These are phyloP conservation scores for Colletotrichum sp. DNA, from an alignment of 2,329 filamentous ascomycete genomes.

Conservation along the genomic window DNA sequence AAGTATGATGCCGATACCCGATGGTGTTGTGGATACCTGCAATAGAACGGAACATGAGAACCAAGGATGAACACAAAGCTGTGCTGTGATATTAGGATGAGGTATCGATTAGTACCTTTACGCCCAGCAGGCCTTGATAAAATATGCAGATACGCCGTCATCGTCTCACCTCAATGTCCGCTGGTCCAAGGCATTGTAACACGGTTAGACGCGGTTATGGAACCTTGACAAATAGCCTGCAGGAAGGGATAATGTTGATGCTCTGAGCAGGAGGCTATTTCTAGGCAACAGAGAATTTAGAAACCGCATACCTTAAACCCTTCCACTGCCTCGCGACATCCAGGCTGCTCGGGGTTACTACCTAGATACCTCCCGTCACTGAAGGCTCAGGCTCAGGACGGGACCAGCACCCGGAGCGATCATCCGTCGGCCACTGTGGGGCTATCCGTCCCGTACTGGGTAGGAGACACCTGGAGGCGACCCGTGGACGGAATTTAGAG, in stretches of 20 bases:
- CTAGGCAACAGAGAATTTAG: neutral
- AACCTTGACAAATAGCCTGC: neutral
- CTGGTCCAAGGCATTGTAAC: no score
- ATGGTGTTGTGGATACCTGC: neutral
- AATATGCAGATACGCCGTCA: neutral
- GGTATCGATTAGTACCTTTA: neutral
- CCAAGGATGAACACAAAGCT: neutral
- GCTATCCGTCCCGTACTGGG: neutral
- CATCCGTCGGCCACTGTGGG: neutral
- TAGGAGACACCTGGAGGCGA: neutral
- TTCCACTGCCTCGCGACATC: neutral
- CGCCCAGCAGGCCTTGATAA: neutral
- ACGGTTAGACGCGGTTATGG: neutral
- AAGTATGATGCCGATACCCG: neutral
- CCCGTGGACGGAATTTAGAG: neutral
- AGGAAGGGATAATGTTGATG: neutral
- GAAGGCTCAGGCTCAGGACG: neutral
- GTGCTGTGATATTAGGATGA: neutral
- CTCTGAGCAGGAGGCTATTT: neutral
- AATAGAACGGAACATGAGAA: neutral
- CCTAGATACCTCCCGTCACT: neutral
- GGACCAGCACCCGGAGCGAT: neutral
- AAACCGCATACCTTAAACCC: neutral
- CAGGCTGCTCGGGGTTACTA: neutral
- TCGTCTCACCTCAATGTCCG: neutral